Conservation (phyloP, 1,139 yeast species). For the Debaryomyces singareniensis region DNA sequence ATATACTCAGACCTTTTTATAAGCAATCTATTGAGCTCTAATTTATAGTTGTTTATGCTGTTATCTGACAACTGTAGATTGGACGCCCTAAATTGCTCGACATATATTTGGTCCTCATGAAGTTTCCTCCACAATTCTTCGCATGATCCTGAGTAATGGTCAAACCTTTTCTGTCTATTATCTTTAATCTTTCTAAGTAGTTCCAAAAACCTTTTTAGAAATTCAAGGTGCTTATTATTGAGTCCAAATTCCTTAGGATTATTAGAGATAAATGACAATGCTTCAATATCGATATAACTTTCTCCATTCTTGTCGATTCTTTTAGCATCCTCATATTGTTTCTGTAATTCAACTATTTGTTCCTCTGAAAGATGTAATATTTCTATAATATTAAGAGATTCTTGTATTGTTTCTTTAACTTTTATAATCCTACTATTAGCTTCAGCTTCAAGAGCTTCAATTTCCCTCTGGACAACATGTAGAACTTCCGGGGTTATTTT, state of each 20-base stretch:
- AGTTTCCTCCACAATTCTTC: slow-evolving; percentile 45
- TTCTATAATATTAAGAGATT: slow-evolving; percentile 23
- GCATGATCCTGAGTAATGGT: slow-evolving; percentile 30
- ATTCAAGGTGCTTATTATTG: slow-evolving; percentile 27
- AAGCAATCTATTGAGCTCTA: slow-evolving; percentile 53
- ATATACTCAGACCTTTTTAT: slow-evolving; percentile 57
- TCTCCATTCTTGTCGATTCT: slow-evolving; percentile 10
- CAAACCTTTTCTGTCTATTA: slow-evolving; percentile 28
- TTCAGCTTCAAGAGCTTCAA: slow-evolving; percentile 21
- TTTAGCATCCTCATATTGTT: slow-evolving; percentile 14
- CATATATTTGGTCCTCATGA: slow-evolving; percentile 31
- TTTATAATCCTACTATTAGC: slow-evolving; percentile 17
- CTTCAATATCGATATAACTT: slow-evolving; percentile 29
- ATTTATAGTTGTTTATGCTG: slow-evolving; percentile 35
- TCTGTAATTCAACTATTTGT: slow-evolving; percentile 29
- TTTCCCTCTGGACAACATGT: slow-evolving; percentile 17
- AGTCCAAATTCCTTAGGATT: slow-evolving; percentile 40
- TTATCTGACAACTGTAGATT: slow-evolving; percentile 34
- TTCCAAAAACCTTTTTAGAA: slow-evolving; percentile 22
- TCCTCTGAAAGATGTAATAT: slow-evolving; percentile 26
- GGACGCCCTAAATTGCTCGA: slow-evolving; percentile 27
- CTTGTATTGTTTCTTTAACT: slow-evolving; percentile 18
- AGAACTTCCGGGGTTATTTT: slow-evolving; percentile 30
- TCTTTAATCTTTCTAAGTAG: slow-evolving; percentile 23
- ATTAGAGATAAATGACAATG: slow-evolving; percentile 26